These are phyloP conservation scores for Nakazawaea holstii DNA, from an alignment of 805 yeast genomes.

Conservation along the genomic window DNA sequence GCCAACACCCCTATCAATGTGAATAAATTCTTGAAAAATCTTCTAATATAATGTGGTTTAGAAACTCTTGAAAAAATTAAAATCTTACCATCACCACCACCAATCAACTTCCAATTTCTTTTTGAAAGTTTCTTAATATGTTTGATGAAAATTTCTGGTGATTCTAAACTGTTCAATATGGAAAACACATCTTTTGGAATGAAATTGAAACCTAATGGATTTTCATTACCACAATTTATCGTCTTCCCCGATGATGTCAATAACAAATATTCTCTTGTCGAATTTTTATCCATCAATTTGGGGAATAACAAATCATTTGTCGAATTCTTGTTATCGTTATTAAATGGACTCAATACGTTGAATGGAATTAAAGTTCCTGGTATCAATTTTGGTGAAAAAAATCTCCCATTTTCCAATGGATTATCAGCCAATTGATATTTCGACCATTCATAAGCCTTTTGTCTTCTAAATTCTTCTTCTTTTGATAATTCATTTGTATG, in stretches of 20 bases:
- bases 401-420: slow-evolving; percentile 35
- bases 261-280: slow-evolving; percentile 15
- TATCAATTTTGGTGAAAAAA: slow-evolving; percentile 39
- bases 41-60: slow-evolving; percentile 2
- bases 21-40: slow-evolving; percentile 20
- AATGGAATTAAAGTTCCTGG: slow-evolving; percentile 25
- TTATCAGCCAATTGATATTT: slow-evolving; percentile 24
- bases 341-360: slow-evolving; percentile 8
- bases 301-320: slow-evolving; percentile 17
- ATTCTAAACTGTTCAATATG: slow-evolving; percentile 33
- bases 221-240: slow-evolving; percentile 23
- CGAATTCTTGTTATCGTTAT: neutral
- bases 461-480: slow-evolving; percentile 40
- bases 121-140: slow-evolving; percentile 36
- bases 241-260: slow-evolving; percentile 28
- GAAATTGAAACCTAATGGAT: slow-evolving; percentile 34
- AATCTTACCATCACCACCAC: slow-evolving; percentile 35
- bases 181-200: slow-evolving; percentile 35
- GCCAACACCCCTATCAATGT: slow-evolving; percentile 25
- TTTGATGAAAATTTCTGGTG: slow-evolving; percentile 29
- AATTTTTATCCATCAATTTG: neutral
- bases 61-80: slow-evolving; percentile 34
- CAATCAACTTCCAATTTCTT: slow-evolving; percentile 50
- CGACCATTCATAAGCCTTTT: slow-evolving; percentile 50
- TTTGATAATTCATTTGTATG: slow-evolving; percentile 31